Conservation (phyloP, 345 rosid species). For the Salix suchowensis region DNA sequence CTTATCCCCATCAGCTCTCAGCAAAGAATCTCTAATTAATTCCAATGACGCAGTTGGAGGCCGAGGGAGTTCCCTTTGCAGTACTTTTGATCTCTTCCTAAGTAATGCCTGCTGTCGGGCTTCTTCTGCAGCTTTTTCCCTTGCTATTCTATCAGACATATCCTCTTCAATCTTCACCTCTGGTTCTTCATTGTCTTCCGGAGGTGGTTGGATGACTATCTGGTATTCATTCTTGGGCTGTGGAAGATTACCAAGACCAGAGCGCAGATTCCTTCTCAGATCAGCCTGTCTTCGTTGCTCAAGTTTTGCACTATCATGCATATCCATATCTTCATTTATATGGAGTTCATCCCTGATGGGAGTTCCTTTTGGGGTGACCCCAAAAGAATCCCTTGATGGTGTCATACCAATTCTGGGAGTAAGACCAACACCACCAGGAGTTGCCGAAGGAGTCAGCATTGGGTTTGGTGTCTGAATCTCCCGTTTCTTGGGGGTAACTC, state of each 20-base stretch:
- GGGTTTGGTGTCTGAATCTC: slow-evolving; percentile 94
- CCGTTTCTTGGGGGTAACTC: slow-evolving; percentile 88
- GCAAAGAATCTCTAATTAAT: slow-evolving; percentile 69
- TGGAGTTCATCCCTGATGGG: slow-evolving; percentile 95
- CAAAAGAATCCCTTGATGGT: slow-evolving; percentile 84
- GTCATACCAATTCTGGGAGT: slow-evolving; percentile 95
- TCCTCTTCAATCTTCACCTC: slow-evolving; percentile 97
- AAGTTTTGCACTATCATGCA: slow-evolving; percentile 64
- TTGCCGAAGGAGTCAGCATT: slow-evolving; percentile 82
- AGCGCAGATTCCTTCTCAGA: slow-evolving; percentile 60
- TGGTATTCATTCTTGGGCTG: slow-evolving; percentile 95
- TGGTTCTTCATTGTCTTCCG: slow-evolving; percentile 80
- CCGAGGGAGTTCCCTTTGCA: slow-evolving; percentile 96
- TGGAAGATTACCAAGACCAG: slow-evolving; percentile 81
- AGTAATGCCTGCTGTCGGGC: slow-evolving; percentile 77
- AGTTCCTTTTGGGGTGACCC: slow-evolving; percentile 88
- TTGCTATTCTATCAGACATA: slow-evolving; percentile 89
- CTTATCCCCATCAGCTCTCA: slow-evolving; percentile 80
- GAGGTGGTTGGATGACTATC: slow-evolving; percentile 70
- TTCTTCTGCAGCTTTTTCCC: slow-evolving; percentile 94
- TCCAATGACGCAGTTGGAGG: slow-evolving; percentile 91
- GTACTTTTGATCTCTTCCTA: slow-evolving; percentile 92
- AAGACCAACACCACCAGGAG: slow-evolving; percentile 72
- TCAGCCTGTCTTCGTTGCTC: slow-evolving; percentile 81
- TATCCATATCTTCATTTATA: slow-evolving; percentile 90